Percentiles rank a stretch among this genome's conserved stretches.
These are phyloP conservation scores for Avena sativa DNA, from an alignment of 176 grass and related monocot species.

Conservation along the genomic window DNA sequence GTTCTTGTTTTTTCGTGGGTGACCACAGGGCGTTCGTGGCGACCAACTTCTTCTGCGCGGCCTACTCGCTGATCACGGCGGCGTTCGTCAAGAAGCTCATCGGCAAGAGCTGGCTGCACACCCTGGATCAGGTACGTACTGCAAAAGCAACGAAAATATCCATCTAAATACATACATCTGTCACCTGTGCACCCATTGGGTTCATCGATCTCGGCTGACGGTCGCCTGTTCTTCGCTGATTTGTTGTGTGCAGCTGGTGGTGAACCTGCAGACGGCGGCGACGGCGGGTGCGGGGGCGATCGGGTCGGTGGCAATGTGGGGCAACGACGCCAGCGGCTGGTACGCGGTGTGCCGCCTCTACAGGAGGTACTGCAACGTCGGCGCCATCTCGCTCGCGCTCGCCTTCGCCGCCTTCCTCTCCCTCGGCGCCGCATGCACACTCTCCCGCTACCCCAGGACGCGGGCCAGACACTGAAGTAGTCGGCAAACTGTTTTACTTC, in stretches of 20 bases:
- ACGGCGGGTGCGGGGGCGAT: slow-evolving; percentile 40
- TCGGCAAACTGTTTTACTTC: not conserved
- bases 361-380: slow-evolving; percentile 43
- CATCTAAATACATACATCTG: not conserved
- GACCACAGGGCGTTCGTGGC: slow-evolving; percentile 49
- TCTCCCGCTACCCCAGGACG: slow-evolving; percentile 46
- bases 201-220: not conserved
- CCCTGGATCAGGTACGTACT: slow-evolving; percentile 47
- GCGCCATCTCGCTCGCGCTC: slow-evolving; percentile 30
- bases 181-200: not conserved
- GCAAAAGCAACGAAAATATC: not conserved
- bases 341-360: slow-evolving; percentile 56
- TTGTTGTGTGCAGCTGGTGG: slow-evolving; percentile 20
- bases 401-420: slow-evolving; percentile 41
- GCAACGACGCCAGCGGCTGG: slow-evolving; percentile 61
- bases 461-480: not conserved
- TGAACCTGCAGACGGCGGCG: slow-evolving; percentile 48
- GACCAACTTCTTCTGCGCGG: slow-evolving; percentile 26
- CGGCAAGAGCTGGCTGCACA: slow-evolving; percentile 35
- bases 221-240: not conserved
- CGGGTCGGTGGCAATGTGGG: slow-evolving; percentile 45
- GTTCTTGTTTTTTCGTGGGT: not conserved
- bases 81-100: not conserved
- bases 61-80: slow-evolving; percentile 48
- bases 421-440: slow-evolving; percentile 31